Conservation (phyloP, 2,329 filamentous ascomycete species). For the Fusarium brachygibbosum region DNA sequence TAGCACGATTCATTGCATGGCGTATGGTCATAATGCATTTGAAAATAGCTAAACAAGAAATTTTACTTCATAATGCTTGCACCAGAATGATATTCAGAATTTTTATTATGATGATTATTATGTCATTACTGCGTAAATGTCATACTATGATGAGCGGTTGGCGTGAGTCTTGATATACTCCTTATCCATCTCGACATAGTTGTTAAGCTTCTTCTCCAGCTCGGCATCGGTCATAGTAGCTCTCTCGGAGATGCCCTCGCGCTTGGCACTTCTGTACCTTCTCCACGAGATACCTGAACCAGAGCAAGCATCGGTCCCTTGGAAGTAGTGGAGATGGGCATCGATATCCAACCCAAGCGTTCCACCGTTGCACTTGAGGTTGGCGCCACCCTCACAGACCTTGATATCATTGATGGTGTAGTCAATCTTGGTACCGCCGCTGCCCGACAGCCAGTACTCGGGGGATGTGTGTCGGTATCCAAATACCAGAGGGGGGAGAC, state of each 20-base stretch:
- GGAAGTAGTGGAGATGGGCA: conserved; percentile 66
- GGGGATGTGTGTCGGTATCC: conserved; percentile 76
- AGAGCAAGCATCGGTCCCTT: conserved; percentile 58
- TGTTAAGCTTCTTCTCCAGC: conserved; percentile 56
- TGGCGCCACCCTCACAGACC: conserved; percentile 64
- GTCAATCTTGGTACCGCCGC: conserved; percentile 49
- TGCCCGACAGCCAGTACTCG: conserved; percentile 73
- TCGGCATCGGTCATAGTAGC: conserved; percentile 52
- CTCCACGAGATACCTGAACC: conserved; percentile 46
- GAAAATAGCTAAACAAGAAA: conserved; percentile 3
- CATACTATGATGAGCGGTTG: conserved; percentile 15
- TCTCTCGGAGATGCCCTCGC: conserved; percentile 8
- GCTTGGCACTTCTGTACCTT: conserved; percentile 31
- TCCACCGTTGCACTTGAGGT: conserved; percentile 65
- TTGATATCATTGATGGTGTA: conserved; percentile 59
- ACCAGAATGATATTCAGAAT: conserved; percentile 6
- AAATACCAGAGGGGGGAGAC: conserved; percentile 71
- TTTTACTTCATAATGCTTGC: not conserved
- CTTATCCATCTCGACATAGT: conserved; percentile 54
- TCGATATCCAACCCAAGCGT: conserved; percentile 59
- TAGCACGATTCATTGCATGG: conserved; percentile 9
- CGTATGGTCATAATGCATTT: conserved; percentile 18
- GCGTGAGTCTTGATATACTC: conserved; percentile 46
- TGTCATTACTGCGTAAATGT: conserved; percentile 13
- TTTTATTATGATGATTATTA: conserved; percentile 7